Conservation (phyloP, 1,139 yeast species). For the Blastobotrys indianensis region DNA sequence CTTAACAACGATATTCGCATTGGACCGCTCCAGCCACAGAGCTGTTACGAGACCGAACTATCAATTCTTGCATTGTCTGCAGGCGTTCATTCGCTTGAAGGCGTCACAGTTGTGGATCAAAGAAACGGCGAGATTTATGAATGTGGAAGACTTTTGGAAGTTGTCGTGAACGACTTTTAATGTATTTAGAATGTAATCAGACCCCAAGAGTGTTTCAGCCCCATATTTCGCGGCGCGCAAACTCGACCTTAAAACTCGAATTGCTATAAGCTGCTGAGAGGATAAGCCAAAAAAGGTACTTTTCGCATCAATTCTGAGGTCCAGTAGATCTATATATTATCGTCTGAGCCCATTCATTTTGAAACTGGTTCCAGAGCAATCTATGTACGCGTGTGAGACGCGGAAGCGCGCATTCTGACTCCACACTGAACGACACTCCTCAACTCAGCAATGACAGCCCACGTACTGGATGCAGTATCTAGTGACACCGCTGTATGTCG, state of each 20-base stretch:
- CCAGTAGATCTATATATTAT: too few relatives aligned
- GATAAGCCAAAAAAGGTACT: too few relatives aligned
- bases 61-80: constrained; percentile 55
- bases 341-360: too few relatives aligned
- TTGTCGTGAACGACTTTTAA: constrained; percentile 44
- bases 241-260: too few relatives aligned
- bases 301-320: too few relatives aligned
- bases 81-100: constrained; percentile 63
- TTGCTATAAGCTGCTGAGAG: too few relatives aligned
- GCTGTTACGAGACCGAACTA: constrained; percentile 60
- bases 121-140: constrained; percentile 64
- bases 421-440: neutral
- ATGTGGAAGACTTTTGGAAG: constrained; percentile 66
- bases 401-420: neutral
- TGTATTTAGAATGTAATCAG: too few relatives aligned
- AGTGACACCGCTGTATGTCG: constrained; percentile 8
- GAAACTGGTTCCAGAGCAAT: too few relatives aligned
- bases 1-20: constrained; percentile 60
- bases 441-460: constrained; percentile 6
- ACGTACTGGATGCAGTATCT: constrained; percentile 6
- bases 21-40: constrained; percentile 57
- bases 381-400: too few relatives aligned
- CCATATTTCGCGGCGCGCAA: neutral
- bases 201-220: neutral
- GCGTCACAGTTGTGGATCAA: constrained; percentile 59